Evolutionary conservation across 2,329 filamentous ascomycete species (phyloP).

Genomic region (Nemania sp.): DNA sequence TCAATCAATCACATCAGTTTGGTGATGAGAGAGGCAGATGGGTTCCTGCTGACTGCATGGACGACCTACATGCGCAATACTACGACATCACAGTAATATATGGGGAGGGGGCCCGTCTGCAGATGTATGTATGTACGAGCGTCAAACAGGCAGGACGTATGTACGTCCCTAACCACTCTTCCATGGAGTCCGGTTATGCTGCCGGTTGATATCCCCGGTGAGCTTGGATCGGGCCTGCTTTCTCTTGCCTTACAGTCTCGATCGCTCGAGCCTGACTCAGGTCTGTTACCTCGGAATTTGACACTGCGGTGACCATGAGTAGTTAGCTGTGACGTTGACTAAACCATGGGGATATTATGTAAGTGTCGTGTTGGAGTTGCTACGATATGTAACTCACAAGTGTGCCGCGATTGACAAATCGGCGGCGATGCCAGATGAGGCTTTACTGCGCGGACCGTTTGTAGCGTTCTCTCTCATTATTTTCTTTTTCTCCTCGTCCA

Average conservation of each 20-base stretch:
- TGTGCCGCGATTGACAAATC: background rate
- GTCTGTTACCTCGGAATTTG: background rate
- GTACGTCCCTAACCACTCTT: background rate
- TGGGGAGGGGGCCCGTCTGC: background rate
- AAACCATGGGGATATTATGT: background rate
- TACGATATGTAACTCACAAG: no score
- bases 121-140: background rate
- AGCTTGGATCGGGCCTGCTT: background rate
- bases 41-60: background rate
- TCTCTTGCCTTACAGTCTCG: background rate
- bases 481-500: no score
- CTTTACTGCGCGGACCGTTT: no score
- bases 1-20: no score
- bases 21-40: no score
- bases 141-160: background rate
- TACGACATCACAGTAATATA: background rate
- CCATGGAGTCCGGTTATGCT: background rate
- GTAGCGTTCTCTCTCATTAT: no score
- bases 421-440: background rate
- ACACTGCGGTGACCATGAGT: background rate
- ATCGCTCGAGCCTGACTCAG: no score
- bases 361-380: background rate
- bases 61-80: background rate
- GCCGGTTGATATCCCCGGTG: background rate
- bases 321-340: background rate